These are phyloP conservation scores for Malassezia caprae DNA, from an alignment of 1,284 basidiomycete genomes.

Conservation along the genomic window DNA sequence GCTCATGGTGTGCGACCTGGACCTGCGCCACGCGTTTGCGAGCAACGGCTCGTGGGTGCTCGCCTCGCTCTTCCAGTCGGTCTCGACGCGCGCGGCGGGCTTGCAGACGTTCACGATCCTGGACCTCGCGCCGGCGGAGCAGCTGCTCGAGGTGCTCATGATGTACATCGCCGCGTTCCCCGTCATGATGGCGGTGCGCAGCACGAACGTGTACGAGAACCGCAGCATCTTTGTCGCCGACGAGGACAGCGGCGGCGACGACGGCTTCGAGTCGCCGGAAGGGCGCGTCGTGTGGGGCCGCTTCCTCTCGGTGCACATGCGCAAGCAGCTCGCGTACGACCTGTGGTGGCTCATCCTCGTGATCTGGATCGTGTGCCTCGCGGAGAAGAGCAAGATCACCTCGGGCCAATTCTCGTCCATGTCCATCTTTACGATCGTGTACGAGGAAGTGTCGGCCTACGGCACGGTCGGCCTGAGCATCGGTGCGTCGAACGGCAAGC, in stretches of 20 bases:
- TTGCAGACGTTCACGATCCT: conserved; percentile 66
- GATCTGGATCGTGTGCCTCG: conserved; percentile 47
- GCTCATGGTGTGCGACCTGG: conserved; percentile 68
- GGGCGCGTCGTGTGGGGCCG: conserved; percentile 57
- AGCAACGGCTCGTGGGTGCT: conserved; percentile 55
- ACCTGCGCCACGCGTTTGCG: background rate
- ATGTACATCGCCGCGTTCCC: conserved; percentile 57
- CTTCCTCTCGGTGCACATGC: conserved; percentile 68
- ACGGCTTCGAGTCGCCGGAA: background rate
- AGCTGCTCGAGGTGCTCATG: conserved; percentile 62
- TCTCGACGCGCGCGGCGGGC: conserved; percentile 74
- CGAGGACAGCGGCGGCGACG: conserved; percentile 8
- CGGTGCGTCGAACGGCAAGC: conserved; percentile 60
- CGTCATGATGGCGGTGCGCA: conserved; percentile 65
- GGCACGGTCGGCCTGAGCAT: conserved; percentile 54
- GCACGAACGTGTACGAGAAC: conserved; percentile 97
- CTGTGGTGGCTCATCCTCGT: conserved; percentile 47
- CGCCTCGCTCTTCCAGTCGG: conserved; percentile 49
- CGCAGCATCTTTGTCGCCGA: conserved; percentile 47
- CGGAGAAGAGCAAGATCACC: conserved; percentile 39
- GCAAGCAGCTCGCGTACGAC: conserved; percentile 71
- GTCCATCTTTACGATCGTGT: conserved; percentile 55
- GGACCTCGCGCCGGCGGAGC: conserved; percentile 68
- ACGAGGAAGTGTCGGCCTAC: conserved; percentile 71
- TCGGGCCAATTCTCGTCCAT: conserved; percentile 36